phyloP scores from a whole-genome alignment of 805 yeast genomes.

The Yamadazyma endophytica region DNA sequence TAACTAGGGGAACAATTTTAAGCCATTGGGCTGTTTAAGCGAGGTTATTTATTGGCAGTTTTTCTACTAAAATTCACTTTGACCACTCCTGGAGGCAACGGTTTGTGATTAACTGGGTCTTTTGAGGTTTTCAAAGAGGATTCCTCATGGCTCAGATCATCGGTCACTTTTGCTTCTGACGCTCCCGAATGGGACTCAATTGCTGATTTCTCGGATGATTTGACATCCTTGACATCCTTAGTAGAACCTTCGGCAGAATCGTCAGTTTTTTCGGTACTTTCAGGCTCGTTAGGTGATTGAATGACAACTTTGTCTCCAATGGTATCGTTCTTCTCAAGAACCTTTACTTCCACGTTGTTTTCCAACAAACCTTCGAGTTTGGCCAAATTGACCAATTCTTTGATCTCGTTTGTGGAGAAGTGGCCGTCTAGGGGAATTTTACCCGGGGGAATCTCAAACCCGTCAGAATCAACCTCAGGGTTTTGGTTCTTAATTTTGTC shows the following conservation, averaged over 20 bases:
- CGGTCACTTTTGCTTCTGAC: no score
- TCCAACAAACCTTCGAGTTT: conserved; percentile 26
- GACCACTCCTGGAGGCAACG: no score
- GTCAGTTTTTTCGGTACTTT: conserved; percentile 4
- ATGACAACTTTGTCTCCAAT: conserved; percentile 30
- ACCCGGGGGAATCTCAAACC: conserved; percentile 33
- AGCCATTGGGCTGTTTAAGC: background rate
- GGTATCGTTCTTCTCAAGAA: conserved; percentile 16
- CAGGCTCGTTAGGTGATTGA: conserved; percentile 1
- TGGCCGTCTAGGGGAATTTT: conserved; percentile 40
- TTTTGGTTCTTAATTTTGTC: conserved; percentile 4
- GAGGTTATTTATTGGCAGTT: no score
- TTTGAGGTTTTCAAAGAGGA: no score
- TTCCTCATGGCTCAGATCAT: no score
- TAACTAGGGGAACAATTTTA: background rate
- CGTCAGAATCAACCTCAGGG: conserved; percentile 25
- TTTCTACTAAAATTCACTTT: no score
- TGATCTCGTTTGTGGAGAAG: conserved; percentile 30
- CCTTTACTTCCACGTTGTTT: conserved; percentile 21
- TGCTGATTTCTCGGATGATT: no score
- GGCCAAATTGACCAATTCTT: conserved; percentile 26
- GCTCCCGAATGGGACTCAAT: no score
- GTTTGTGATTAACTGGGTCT: no score
- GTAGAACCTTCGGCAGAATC: no score
- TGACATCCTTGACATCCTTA: no score